Percentiles rank a stretch among this genome's conserved stretches.
Conservation (phyloP, 2,329 filamentous ascomycete genomes). For the Atkinsonella texensis region DNA sequence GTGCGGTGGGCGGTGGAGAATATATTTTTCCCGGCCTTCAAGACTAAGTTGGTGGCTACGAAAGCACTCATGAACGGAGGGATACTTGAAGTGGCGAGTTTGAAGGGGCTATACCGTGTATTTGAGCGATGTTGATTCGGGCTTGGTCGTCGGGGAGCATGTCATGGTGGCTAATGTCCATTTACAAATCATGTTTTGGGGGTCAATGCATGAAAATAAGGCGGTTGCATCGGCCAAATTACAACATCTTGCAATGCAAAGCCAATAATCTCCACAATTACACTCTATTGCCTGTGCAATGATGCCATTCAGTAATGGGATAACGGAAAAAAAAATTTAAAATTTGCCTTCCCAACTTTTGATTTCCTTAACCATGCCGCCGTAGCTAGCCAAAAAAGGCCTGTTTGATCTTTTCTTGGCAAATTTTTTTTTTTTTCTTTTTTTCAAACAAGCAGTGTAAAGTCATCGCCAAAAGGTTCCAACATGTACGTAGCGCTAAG, state of each 20-base stretch:
- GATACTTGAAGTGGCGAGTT: conserved; percentile 76
- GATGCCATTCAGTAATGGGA: neutral
- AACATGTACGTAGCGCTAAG: neutral
- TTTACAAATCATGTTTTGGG: neutral
- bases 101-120: conserved; percentile 86
- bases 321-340: neutral
- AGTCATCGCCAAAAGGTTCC: too few relatives aligned
- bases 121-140: conserved; percentile 77
- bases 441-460: too few relatives aligned
- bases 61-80: conserved; percentile 59
- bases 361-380: too few relatives aligned
- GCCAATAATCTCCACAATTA: too few relatives aligned
- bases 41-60: conserved; percentile 71
- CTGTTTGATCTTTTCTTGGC: too few relatives aligned
- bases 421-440: too few relatives aligned
- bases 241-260: neutral
- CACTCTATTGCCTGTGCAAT: too few relatives aligned
- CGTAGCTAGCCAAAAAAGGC: too few relatives aligned
- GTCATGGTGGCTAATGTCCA: too few relatives aligned
- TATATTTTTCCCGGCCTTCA: conserved; percentile 81
- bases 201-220: too few relatives aligned
- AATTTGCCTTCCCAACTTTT: too few relatives aligned
- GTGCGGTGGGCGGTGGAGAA: conserved; percentile 71
- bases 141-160: neutral
- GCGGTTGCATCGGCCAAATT: neutral